Evolutionary conservation across 140 eudicot genomes (phyloP), one percentile per base, ranked within the genome.

Genomic region (Ambrosia hybrid): DNA sequence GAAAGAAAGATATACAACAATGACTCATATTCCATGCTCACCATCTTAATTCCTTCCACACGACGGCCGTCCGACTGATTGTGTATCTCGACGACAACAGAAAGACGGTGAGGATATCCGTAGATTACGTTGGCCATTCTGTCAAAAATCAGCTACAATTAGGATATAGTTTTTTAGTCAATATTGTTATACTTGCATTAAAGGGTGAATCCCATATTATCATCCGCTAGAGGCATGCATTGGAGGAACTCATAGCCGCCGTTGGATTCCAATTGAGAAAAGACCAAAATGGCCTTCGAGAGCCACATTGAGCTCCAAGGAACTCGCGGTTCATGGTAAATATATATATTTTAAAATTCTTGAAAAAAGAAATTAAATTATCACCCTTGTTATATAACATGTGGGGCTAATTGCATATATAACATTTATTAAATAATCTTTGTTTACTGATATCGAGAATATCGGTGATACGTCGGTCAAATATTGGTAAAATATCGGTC

Each of bases 251-350:
- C 99, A 83, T 21, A 95, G 86, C 77, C 96, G 83, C 48, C 88
- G 95, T 53, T 95, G 99, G 99, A 71, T 86, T 75, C 82, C 99
- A 37, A 85, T 91, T 75, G 90, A 91, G 65, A 89, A 91, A 72
- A 91, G 92, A 87, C 76, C 89, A 49, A 79, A 66, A n/a, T 95
- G 99, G 99, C 99, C 99, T 74, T 82, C 96, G 36, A 85, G 89
- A 65, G 79, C 92, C 48, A 69, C 68, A 41, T 68, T 87, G 76
- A 88, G 70, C 78, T 62, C 87, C 57, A 84, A 79, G 64, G 97
- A 95, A 70, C 91, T 95, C 38, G 74, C 70, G 26, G 65, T 79
- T 34, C 86, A 91, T 73, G 97, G 99, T 94, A 90, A 60, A 60
- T 53, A 11, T 76, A 21, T 21, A 21, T 61, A 26, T 43, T 53